Evolutionary conservation across 2,329 filamentous ascomycete species (phyloP), one percentile per base, ranked within the genome.

Genomic region (Elsinoe fawcettii): DNA sequence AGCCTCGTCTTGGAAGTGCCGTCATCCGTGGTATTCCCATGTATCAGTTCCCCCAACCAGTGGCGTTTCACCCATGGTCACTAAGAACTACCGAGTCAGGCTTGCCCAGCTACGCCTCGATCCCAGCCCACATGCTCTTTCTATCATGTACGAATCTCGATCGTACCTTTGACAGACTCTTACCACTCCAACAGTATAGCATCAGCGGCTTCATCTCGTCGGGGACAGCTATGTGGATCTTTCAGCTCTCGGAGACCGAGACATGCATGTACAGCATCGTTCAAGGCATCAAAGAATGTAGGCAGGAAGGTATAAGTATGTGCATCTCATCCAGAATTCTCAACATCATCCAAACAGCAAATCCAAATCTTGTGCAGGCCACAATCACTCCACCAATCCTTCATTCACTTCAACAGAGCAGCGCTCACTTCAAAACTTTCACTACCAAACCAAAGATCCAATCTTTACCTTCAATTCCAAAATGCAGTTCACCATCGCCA

Each of bases 391-490:
- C 41, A 46, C 41, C 41, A 46, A 46, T 46, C 41, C 12, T 46
- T 46, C 41, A 46, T 46, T 46, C 22, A 23, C 41, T 23, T 46
- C 41, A 14, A 22, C 18, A 46, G 41, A n/a, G 41, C 41, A 46
- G 41, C 41, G 41, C 41, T n/a, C 41, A n/a, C 41, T 18, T 23
- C 22, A 12, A 46, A 4, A 46, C 41, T 46, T 46, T 46, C 41
- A 46, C 41, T 46, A 46, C 20, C 41, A 46, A 46, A n/a, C n/a
- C 16, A 11, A 25, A 22, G 12, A 20, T 25, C 20, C 41, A 46
- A 46, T 46, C 41, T 46, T 46, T 46, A 25, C 20, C 41, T 46
- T 46, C 41, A 46, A n/a, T 46, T 46, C 41, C 14, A 51, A 51
- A 34, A 51, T 51, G 46, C 25, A 51, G 46, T 32, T 36, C 46